Evolutionary conservation across 208 protist species (phyloP), one percentile per base, ranked within the genome.

Genomic region (Crithidia fasciculata): DNA sequence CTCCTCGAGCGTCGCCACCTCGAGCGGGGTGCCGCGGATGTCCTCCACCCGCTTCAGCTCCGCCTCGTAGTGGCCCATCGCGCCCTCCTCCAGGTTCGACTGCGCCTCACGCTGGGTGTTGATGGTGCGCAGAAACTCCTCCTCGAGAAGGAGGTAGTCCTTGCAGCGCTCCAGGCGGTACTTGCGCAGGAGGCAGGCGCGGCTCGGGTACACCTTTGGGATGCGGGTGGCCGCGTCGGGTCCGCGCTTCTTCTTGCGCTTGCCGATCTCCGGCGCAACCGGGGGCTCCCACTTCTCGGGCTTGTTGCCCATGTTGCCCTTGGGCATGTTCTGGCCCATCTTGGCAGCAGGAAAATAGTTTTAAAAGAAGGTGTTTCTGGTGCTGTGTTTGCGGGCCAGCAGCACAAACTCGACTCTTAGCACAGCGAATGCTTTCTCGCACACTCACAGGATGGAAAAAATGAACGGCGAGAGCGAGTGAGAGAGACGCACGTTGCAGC

Each of bases 131-230:
- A 99, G 93, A 77, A 99, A 99, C 82, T 99, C 99, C 67, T 99
- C 94, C 85, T 99, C 99, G 72, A 99, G 94, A 18, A 99, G 86
- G 16, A 99, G 87, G 82, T 98, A 99, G 76, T 99, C 99, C 80
- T 99, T 99, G 57, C 99, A 97, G 28, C 99, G 91, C 72, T 99
- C 98, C 9, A 99, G 87, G 64, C 98, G 97, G 43, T 99, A 92
- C 74, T 99, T 85, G 16, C 98, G 90, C 52, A 99, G 91, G 57
- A 99, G 95, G 78, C 99, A 99, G 64, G 98, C 98, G 3, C 97
- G 93, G 45, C 89, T 76, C 40, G 99, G 99, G 66, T 91, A 97
- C 9, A 99, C 92, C 80, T 92, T 89, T 8, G 95, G 95, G 43
- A 96, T 66, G 40, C 89, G 86, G 47, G 89, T 83, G 36, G 91